Evolutionary conservation across 768 basidiomycete species (phyloP).

Genomic region (Rhizopogon vulgaris): DNA sequence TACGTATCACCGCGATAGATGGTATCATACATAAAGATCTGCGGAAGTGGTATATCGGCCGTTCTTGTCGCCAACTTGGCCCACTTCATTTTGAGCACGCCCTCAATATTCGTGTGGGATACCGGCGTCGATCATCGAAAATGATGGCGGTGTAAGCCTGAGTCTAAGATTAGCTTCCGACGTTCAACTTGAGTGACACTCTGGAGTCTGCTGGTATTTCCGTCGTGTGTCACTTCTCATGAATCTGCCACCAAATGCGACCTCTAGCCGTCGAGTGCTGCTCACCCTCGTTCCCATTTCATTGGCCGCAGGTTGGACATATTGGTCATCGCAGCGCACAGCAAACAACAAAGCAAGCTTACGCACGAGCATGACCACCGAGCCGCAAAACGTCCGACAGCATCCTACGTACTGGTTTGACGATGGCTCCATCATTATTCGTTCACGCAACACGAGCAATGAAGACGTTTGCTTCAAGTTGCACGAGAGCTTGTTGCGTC

Average conservation of each 20-base stretch:
- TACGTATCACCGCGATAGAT: neutral
- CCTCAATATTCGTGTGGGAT: neutral
- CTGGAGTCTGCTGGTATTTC: neutral
- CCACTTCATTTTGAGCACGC: neutral
- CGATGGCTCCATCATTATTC: conserved; percentile 55
- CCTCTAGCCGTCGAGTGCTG: conserved; percentile 3
- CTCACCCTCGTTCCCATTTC: conserved; percentile 6
- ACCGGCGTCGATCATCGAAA: neutral
- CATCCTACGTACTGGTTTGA: conserved; percentile 61
- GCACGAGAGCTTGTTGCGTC: conserved; percentile 44
- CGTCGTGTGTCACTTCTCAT: neutral
- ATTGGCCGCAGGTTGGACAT: conserved; percentile 6
- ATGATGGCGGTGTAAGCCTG: neutral
- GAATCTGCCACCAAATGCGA: neutral
- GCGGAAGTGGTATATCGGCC: neutral
- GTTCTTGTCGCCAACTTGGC: neutral
- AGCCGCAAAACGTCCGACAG: conserved; percentile 6
- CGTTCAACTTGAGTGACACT: no score
- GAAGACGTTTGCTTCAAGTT: conserved; percentile 43
- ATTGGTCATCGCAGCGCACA: conserved; percentile 2
- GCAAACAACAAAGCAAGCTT: neutral
- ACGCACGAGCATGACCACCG: neutral
- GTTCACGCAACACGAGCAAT: conserved; percentile 25
- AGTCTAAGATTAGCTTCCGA: neutral
- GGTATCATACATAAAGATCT: neutral